These are phyloP conservation scores for Annulohypoxylon maeteangense DNA, from an alignment of 495 filamentous ascomycete genomes.

Conservation along the genomic window DNA sequence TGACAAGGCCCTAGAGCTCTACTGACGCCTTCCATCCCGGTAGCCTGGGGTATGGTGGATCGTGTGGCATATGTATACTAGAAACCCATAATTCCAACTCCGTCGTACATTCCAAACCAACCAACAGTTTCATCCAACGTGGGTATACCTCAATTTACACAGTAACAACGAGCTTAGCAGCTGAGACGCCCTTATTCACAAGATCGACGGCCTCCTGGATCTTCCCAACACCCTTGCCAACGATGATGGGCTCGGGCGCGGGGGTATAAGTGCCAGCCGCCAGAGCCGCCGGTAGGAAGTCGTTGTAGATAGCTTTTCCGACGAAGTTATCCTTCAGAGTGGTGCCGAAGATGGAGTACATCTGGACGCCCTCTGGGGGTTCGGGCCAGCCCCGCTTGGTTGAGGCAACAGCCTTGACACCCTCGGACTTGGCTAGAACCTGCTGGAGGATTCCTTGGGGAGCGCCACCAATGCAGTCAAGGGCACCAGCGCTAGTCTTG, in stretches of 20 bases:
- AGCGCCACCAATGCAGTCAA: slow-evolving; percentile 32
- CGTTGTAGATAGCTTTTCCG: slow-evolving; percentile 45
- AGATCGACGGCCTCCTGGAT: slow-evolving; percentile 37
- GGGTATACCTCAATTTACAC: slow-evolving; percentile 22
- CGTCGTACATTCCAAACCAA: background rate
- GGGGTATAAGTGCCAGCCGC: slow-evolving; percentile 29
- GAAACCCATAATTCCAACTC: slow-evolving; percentile 4
- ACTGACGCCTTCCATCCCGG: background rate
- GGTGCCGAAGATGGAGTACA: slow-evolving; percentile 37
- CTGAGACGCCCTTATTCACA: slow-evolving; percentile 54
- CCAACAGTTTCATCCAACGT: background rate
- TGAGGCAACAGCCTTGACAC: slow-evolving; percentile 34
- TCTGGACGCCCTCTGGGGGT: slow-evolving; percentile 24
- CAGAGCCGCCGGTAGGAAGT: slow-evolving; percentile 33
- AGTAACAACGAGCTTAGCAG: slow-evolving; percentile 55
- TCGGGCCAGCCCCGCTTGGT: slow-evolving; percentile 39
- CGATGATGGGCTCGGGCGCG: slow-evolving; percentile 28
- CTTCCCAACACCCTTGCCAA: slow-evolving; percentile 35
- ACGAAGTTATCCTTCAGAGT: slow-evolving; percentile 46
- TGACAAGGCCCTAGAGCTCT: background rate
- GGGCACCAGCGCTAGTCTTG: slow-evolving; percentile 35
- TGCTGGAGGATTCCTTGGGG: slow-evolving; percentile 36
- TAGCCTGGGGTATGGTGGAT: background rate
- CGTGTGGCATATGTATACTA: slow-evolving; percentile 15
- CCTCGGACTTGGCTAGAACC: slow-evolving; percentile 22